A percentile compares a stretch with the other conserved stretches of the same genome.
Evolutionary conservation across 1,284 basidiomycete genomes (phyloP).

Genomic region (Rhizoctonia solani): DNA sequence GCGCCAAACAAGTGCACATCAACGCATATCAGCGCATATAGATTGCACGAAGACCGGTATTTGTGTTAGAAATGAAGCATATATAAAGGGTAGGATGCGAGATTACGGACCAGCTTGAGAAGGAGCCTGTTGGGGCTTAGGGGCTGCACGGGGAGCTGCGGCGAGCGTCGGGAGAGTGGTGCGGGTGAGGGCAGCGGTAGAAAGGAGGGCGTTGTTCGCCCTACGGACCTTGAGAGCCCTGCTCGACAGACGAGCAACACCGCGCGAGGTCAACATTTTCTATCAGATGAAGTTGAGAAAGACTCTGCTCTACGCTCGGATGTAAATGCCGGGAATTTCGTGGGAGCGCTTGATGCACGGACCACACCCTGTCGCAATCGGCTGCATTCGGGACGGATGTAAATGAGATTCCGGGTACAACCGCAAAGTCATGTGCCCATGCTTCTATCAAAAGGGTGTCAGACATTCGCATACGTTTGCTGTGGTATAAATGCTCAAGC

Average conservation of each 20-base stretch:
- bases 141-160: conserved; percentile 46
- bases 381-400: conserved; percentile 2
- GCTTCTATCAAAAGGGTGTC: no score
- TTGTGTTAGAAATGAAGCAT: conserved; percentile 38
- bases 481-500: no score
- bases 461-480: no score
- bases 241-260: conserved; percentile 79
- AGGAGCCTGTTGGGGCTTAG: conserved; percentile 50
- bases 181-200: conserved; percentile 61
- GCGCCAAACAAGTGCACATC: conserved; percentile 40
- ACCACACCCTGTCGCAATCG: conserved; percentile 1
- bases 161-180: conserved; percentile 50
- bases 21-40: conserved; percentile 37
- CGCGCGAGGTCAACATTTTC: conserved; percentile 76
- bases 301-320: not conserved
- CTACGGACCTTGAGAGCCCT: conserved; percentile 73
- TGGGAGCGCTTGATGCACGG: conserved; percentile 22
- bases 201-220: conserved; percentile 76
- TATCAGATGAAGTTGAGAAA: conserved; percentile 31
- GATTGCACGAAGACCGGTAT: conserved; percentile 37
- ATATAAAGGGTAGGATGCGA: not conserved
- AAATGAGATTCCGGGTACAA: not conserved
- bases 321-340: conserved; percentile 11
- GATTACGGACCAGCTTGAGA: conserved; percentile 48
- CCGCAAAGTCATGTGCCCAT: no score